These are phyloP conservation scores for Rubus parviflorus DNA, from an alignment of 306 rosid species.

Conservation along the genomic window DNA sequence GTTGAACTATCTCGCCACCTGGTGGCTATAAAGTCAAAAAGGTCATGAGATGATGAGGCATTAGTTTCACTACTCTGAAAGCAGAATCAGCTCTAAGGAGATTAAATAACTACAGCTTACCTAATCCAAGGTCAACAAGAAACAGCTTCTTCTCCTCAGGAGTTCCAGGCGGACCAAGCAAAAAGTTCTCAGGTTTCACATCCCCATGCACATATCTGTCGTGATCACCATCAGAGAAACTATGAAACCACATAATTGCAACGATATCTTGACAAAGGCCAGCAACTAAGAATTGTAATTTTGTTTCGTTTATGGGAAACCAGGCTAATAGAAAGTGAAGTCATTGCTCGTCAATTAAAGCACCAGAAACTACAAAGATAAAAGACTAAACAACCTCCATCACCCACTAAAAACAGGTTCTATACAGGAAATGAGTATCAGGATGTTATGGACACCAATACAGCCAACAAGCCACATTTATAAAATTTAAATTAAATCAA, in stretches of 20 bases:
- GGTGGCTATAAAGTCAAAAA: slow-evolving; percentile 33
- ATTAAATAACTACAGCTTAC: slow-evolving; percentile 14
- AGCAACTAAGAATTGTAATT: not conserved
- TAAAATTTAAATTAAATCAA: not conserved
- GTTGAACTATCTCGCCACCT: slow-evolving; percentile 46
- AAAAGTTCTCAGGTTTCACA: slow-evolving; percentile 55
- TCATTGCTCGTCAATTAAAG: not conserved
- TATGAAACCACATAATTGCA: not conserved
- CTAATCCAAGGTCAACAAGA: slow-evolving; percentile 59
- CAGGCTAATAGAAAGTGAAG: not conserved
- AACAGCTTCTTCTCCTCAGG: slow-evolving; percentile 48
- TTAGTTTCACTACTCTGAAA: not conserved
- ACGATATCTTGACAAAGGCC: not conserved
- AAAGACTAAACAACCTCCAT: not conserved
- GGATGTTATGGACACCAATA: not conserved
- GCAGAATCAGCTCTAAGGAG: not conserved
- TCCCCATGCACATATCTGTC: slow-evolving; percentile 58
- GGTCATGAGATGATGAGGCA: slow-evolving; percentile 3
- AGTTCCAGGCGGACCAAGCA: slow-evolving; percentile 52
- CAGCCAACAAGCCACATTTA: not conserved
- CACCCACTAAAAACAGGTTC: not conserved
- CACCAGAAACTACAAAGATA: not conserved
- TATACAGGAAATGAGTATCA: not conserved
- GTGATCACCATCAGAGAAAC: slow-evolving; percentile 14
- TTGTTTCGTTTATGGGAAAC: not conserved